A percentile compares a stretch with the other conserved stretches of the same genome.
phyloP scores from a whole-genome alignment of 805 yeast genomes.

The Saccharomycopsis olivae region DNA sequence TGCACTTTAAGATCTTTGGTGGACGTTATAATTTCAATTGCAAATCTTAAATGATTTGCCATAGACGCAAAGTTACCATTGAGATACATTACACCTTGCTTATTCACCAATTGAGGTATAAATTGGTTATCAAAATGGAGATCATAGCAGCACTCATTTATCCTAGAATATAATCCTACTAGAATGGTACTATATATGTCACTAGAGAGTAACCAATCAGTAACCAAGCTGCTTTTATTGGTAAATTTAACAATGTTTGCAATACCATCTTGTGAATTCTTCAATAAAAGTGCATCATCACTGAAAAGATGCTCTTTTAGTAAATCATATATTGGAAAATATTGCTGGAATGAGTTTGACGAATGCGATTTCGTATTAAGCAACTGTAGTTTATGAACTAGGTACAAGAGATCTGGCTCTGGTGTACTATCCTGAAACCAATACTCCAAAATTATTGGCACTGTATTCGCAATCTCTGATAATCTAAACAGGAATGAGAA shows the following conservation, averaged over 20 bases:
- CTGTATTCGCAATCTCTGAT: neutral
- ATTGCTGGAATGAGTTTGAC: neutral
- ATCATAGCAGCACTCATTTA: conserved; percentile 2
- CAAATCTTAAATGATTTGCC: neutral
- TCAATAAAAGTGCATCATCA: neutral
- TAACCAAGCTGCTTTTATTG: neutral
- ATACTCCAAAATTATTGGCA: conserved; percentile 1
- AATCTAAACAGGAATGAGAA: conserved; percentile 1
- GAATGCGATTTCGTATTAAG: neutral
- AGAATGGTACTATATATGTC: neutral
- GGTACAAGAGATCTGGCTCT: conserved; percentile 1
- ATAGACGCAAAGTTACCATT: neutral
- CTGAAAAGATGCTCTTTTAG: conserved; percentile 3
- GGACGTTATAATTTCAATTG: neutral
- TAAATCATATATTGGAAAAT: conserved; percentile 6
- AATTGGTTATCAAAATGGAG: conserved; percentile 1
- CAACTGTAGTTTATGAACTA: neutral
- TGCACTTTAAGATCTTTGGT: neutral
- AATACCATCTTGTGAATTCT: conserved; percentile 2
- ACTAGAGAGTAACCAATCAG: neutral
- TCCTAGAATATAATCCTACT: neutral
- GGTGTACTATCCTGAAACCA: conserved; percentile 4
- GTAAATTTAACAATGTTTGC: neutral
- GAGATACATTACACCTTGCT: neutral
- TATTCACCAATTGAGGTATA: neutral